A percentile compares a stretch with the other conserved stretches of the same genome.
These are phyloP conservation scores for Ottelia alismoides DNA, from an alignment of 106 monocot species.

Conservation along the genomic window DNA sequence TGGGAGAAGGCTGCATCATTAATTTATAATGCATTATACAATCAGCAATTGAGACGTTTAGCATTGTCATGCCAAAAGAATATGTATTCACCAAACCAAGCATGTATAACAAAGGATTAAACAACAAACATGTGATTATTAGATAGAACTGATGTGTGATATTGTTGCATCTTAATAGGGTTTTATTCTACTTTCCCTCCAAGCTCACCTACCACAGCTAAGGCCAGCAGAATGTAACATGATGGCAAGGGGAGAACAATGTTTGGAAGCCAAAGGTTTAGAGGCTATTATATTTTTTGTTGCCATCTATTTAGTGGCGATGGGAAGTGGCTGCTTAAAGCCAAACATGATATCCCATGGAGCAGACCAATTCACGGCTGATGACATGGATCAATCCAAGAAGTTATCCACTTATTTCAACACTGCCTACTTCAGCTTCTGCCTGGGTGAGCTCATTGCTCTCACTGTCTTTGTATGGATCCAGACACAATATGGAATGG, in stretches of 20 bases:
- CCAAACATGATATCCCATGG: no score
- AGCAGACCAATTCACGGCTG: slow-evolving; percentile 35
- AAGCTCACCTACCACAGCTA: no score
- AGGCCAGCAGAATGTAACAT: slow-evolving; percentile 43
- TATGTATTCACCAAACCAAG: not conserved
- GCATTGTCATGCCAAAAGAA: no score
- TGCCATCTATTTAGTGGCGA: slow-evolving; percentile 41
- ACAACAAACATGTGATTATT: not conserved
- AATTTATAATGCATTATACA: no score
- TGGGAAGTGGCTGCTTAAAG: slow-evolving; percentile 46
- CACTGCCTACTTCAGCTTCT: slow-evolving; percentile 36
- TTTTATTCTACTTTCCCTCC: no score
- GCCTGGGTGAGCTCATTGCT: no score
- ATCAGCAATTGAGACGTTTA: no score
- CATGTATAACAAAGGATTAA: not conserved
- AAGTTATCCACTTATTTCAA: no score
- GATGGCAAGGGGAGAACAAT: slow-evolving; percentile 16
- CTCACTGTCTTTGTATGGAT: slow-evolving; percentile 44
- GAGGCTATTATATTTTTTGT: slow-evolving; percentile 34
- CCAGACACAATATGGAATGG: slow-evolving; percentile 43
- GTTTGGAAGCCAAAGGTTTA: no score
- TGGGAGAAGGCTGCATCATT: no score
- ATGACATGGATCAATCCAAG: slow-evolving; percentile 22
- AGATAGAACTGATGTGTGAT: not conserved
- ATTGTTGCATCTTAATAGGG: slow-evolving; percentile 26